Evolutionary conservation across 192 early-diverging fungal species (phyloP), one percentile per base, ranked within the genome.

Genomic region (Coemansia interrupta): DNA sequence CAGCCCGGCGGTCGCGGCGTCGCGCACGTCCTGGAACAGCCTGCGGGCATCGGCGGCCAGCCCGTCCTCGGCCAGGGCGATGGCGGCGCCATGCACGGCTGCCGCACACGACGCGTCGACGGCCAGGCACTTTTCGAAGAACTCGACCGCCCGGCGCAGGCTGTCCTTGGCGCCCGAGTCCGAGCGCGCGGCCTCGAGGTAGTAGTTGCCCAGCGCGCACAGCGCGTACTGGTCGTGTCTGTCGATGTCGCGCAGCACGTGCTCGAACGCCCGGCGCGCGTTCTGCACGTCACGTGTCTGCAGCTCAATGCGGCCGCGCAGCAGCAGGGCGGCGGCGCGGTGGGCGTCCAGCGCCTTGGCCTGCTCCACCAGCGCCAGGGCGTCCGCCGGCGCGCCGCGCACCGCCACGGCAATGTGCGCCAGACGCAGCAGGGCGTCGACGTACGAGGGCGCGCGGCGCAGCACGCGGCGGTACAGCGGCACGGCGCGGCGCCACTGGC

Each of bases 1-100:
- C 20, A 75, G 50, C 3, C 74, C 74, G 18, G 58, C 56, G 1
- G 64, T 66, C 7, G 74, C 68, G 8, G 81, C 80, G 56, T 87
- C 85, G 12, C 84, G 69, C 13, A 88, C 84, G 47, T 86, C 82
- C 20, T 74, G 83, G 63, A 92, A 90, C 6, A 89, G 62, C 13
- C 80, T 81, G 0, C 80, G 67, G 0, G 93, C 91, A 9, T 88
- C 85, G 5, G 71, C 58, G 9, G 82, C 62, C 28, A 72, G 60
- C 0, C 84, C 86, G 13, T 73, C 73, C 62, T 93, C 92, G 51
- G 90, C 91, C 54, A 94, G 63, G 5, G 86, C 82, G 45, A 96
- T 91, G 5, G 89, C 93, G 28, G 93, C 77, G 17, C 95, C 95
- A 44, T 91, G 87, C 0, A 89, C 90, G 1, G 93, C 95, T 30